Conservation (phyloP, 2,329 filamentous ascomycete species). For the Colletotrichum gigasporum region DNA sequence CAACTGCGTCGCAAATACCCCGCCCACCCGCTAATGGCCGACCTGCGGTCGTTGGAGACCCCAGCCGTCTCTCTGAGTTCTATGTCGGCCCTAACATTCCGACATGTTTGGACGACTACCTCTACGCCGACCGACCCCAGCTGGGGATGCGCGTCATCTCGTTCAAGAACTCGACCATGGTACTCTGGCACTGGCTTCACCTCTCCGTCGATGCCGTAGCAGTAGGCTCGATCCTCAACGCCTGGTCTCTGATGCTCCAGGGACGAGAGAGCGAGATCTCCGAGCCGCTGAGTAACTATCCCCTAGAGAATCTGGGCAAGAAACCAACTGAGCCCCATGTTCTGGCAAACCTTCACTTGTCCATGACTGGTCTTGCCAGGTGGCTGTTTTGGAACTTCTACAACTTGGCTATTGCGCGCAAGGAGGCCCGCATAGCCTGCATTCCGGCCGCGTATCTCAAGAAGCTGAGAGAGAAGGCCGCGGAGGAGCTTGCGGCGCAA, state of each 20-base stretch:
- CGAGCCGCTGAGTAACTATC: not conserved
- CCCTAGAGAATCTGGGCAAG: not conserved
- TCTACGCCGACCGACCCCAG: slow-evolving; percentile 48
- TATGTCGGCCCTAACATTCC: slow-evolving; percentile 34
- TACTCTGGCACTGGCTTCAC: slow-evolving; percentile 51
- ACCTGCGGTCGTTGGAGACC: slow-evolving; percentile 38
- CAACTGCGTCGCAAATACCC: slow-evolving; percentile 43
- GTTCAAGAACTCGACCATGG: slow-evolving; percentile 52
- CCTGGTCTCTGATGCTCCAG: not conserved
- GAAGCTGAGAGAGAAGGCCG: not conserved
- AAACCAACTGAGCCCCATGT: not conserved
- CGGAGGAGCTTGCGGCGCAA: slow-evolving; percentile 32
- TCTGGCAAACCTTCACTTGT: not conserved
- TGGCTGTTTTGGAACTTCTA: not conserved
- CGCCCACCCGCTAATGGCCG: slow-evolving; percentile 19
- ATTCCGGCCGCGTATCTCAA: not conserved
- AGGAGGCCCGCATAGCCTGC: not conserved
- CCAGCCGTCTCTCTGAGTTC: slow-evolving; percentile 7
- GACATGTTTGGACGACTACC: slow-evolving; percentile 43
- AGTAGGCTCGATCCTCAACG: slow-evolving; percentile 20
- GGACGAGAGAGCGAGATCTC: not conserved
- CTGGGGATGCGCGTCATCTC: slow-evolving; percentile 52
- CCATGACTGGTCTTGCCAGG: not conserved
- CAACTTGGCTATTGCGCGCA: not conserved
- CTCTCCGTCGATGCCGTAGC: slow-evolving; percentile 51